phyloP scores from a whole-genome alignment of 169 alveolate genomes.

The Eimeria sp. region DNA sequence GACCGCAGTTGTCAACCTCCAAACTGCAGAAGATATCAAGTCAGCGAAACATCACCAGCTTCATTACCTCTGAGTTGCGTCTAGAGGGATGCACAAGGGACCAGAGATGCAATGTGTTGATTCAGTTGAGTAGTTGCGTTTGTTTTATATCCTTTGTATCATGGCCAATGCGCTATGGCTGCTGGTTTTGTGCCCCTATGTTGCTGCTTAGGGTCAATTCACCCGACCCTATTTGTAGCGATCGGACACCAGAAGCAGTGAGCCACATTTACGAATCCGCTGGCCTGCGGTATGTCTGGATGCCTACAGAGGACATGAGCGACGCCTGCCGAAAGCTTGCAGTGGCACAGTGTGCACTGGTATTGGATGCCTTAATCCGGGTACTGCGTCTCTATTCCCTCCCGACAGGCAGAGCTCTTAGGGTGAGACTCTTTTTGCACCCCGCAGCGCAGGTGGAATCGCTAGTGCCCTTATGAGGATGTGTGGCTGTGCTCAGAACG shows the following conservation, averaged over 20 bases:
- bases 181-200: neutral
- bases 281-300: conserved; percentile 80
- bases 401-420: neutral
- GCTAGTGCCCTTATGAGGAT: conserved; percentile 8
- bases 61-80: neutral
- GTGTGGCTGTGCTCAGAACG: conserved; percentile 56
- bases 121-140: too few relatives aligned
- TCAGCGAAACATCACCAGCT: neutral
- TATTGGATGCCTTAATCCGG: conserved; percentile 49
- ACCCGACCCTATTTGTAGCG: conserved; percentile 72
- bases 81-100: neutral
- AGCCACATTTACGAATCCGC: conserved; percentile 72
- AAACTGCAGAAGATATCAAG: conserved; percentile 66
- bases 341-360: conserved; percentile 73
- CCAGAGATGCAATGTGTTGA: neutral
- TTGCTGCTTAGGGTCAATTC: conserved; percentile 42
- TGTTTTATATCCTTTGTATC: neutral
- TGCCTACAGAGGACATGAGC: conserved; percentile 82
- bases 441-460: neutral
- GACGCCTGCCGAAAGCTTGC: conserved; percentile 73
- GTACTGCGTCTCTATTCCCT: neutral
- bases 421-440: neutral
- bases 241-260: conserved; percentile 76
- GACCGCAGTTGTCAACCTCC: conserved; percentile 54
- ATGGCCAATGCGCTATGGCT: neutral